phyloP scores from a whole-genome alignment of 2,329 filamentous ascomycete species.

The Chrysoporthe cubensis region DNA sequence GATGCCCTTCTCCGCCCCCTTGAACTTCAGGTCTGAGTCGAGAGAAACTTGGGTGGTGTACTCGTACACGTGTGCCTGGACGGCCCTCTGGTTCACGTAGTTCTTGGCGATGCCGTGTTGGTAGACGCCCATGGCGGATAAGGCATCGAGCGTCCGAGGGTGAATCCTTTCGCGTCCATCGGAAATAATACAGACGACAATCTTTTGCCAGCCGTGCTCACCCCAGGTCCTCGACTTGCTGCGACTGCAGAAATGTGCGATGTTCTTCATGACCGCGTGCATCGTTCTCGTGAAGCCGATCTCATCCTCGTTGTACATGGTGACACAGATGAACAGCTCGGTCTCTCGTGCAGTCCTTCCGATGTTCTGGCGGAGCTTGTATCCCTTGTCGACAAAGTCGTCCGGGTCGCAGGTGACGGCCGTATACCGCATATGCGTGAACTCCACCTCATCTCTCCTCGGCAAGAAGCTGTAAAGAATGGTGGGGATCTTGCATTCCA shows the following conservation, averaged over 20 bases:
- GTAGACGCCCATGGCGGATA: constrained; percentile 97
- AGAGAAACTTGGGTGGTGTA: constrained; percentile 98
- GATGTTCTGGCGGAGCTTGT: constrained; percentile 91
- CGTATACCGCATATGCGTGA: constrained; percentile 98
- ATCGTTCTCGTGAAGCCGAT: constrained; percentile 96
- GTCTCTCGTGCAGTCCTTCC: constrained; percentile 84
- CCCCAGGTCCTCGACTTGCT: constrained; percentile 95
- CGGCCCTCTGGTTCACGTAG: constrained; percentile 91
- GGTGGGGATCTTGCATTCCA: constrained; percentile 98
- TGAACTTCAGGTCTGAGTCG: constrained; percentile 95
- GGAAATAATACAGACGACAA: constrained; percentile 95
- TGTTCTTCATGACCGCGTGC: constrained; percentile 98
- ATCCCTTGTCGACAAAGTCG: constrained; percentile 85
- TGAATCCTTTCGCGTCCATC: constrained; percentile 92
- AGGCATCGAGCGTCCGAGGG: constrained; percentile 86
- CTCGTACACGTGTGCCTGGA: constrained; percentile 96
- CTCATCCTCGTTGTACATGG: constrained; percentile 99
- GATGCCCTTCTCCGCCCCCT: constrained; percentile 98
- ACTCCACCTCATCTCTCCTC: constrained; percentile 88
- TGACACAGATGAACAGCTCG: constrained; percentile 94
- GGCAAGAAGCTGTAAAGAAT: constrained; percentile 97
- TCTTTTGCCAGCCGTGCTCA: constrained; percentile 97
- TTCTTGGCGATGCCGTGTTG: constrained; percentile 99
- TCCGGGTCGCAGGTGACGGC: constrained; percentile 98
- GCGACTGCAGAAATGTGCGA: constrained; percentile 92